Evolutionary conservation across 768 basidiomycete species (phyloP).

Genomic region (Dentipellis sp.): DNA sequence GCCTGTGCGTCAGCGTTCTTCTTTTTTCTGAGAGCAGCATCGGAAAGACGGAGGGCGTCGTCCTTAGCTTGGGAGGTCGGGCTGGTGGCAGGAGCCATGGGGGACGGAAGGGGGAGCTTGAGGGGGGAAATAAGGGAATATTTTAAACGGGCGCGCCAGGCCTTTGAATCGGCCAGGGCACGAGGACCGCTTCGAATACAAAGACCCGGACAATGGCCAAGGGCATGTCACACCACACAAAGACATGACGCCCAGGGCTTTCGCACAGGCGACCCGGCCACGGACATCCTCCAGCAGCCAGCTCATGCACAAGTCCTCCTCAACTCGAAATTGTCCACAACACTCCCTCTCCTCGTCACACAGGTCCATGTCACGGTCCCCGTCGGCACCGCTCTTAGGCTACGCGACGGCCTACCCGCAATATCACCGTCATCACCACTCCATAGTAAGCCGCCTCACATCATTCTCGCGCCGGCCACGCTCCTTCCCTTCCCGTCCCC

Average conservation of each 20-base stretch:
- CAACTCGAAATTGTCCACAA: not conserved
- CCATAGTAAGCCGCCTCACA: not conserved
- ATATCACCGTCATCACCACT: not conserved
- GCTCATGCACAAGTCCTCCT: not conserved
- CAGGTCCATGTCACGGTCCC: not conserved
- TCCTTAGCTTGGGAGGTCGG: conserved; percentile 25
- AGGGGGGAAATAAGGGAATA: conserved; percentile 15
- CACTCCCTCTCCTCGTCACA: not conserved
- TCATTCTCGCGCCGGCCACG: not conserved
- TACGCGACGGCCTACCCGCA: not conserved
- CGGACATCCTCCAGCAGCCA: not conserved
- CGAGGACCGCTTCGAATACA: conserved; percentile 38
- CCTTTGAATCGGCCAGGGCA: conserved; percentile 52
- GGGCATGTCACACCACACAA: no score
- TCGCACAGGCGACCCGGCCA: conserved; percentile 1
- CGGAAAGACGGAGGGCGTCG: conserved; percentile 39
- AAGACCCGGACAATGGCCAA: not conserved
- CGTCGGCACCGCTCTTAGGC: not conserved
- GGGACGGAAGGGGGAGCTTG: conserved; percentile 13
- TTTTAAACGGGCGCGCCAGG: conserved; percentile 39
- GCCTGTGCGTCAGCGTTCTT: conserved; percentile 89
- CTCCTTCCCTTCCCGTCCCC: not conserved
- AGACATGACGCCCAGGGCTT: not conserved
- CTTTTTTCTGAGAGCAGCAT: conserved; percentile 71
- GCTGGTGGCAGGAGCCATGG: conserved; percentile 21